phyloP scores from a whole-genome alignment of 2,329 filamentous ascomycete species.

The Fusarium scirpi region DNA sequence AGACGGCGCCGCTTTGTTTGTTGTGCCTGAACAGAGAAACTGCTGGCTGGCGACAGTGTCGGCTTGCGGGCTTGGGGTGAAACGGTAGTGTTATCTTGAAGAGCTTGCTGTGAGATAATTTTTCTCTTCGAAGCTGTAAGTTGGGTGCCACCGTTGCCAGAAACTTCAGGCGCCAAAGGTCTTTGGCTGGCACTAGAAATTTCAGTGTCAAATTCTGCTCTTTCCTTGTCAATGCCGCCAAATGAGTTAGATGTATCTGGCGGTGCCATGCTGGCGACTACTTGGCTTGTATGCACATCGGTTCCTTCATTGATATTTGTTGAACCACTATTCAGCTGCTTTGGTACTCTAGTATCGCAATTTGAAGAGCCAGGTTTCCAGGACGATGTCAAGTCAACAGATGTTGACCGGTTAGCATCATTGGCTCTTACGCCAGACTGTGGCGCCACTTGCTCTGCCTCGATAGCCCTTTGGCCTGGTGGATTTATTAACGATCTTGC shows the following conservation, averaged over 20 bases:
- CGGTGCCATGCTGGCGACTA: not conserved
- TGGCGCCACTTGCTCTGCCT: conserved; percentile 49
- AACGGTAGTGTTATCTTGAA: not conserved
- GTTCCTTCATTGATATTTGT: not conserved
- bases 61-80: conserved; percentile 4
- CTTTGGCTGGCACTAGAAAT: not conserved
- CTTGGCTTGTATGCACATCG: not conserved
- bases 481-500: conserved; percentile 46
- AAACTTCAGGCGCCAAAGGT: not conserved
- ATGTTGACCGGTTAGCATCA: not conserved
- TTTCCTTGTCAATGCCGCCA: not conserved
- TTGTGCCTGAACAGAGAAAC: conserved; percentile 20
- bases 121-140: conserved; percentile 22
- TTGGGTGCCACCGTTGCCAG: not conserved
- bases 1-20: conserved; percentile 47
- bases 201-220: not conserved
- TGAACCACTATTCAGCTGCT: not conserved
- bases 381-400: not conserved
- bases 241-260: not conserved
- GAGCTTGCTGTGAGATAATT: conserved; percentile 15
- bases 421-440: conserved; percentile 19
- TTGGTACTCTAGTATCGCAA: not conserved
- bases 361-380: conserved; percentile 19
- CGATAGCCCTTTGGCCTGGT: conserved; percentile 3
- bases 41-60: not conserved